Base-by-base conservation (phyloP, 805 yeast species). In the Candida arabinofermentans region DNA sequence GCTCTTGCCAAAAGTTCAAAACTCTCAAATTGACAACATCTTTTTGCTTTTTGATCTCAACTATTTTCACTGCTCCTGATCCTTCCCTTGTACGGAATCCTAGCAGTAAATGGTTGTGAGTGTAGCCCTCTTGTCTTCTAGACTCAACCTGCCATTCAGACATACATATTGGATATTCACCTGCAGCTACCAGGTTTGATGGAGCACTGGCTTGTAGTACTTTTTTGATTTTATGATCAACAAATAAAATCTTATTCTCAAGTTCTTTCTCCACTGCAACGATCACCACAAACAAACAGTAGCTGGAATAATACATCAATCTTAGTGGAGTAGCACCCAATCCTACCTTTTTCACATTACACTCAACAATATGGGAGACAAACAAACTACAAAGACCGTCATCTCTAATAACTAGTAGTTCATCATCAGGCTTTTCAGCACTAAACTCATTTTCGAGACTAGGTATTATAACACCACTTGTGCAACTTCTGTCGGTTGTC, bases 111-210 rank as follows among this genome's bases (percentile, higher is more conserved):
- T 60, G 62, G 33, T 51, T 43, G 34, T 54, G 61, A 7, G 42
- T 42, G 26, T 48, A 49, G 7, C 34, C 47, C 23, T 39, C 49
- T 24, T 24, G 36, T 23, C 47, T 41, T 44, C 44, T 47, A 12
- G 53, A 52, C 12, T 40, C 47, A 3, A 67, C 51, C 13, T 53
- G 49, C 73, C 72, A 69, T 36, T 59, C 61, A n/a, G 59, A 47
- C 3, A 69, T 22, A 7, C 60, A 50, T 8, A 57, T 29, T 1
- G 69, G 66, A 4, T 39, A 53, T 34, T 63, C 68, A 5, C 51
- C 48, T 0, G 43, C 41, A 6, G 34, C 40, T n/a, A 59, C 35
- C 3, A 54, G 27, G 3, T 41, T 30, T 13, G 36, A 26, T 9
- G 30, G 35, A 13, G 34, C 23, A 1, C 39, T 36, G 14, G 38